Evolutionary conservation across 1,284 basidiomycete genomes (phyloP), one percentile per base, ranked within the genome.

Genomic region (Ceratobasidium papillatum): DNA sequence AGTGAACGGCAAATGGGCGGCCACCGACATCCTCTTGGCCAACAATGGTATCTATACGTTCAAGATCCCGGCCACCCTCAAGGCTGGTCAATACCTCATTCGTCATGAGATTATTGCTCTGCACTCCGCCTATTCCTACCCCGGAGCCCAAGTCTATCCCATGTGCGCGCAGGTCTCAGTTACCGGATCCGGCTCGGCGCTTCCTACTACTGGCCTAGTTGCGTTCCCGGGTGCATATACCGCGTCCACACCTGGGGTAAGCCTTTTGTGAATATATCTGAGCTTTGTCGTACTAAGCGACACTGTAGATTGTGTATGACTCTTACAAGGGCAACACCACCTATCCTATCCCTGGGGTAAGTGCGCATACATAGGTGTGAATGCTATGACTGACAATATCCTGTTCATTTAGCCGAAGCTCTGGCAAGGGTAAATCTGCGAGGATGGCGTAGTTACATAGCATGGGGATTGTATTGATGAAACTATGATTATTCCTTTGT

Each of bases 191-290:
- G 87, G 86, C 19, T 85, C 81, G 7, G 83, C 84, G 2, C 78
- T 85, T 17, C 87, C 86, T 36, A 49, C 47, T 3, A 54, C 52
- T 14, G 84, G 61, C 0, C 83, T 88, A 38, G 87, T 88, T 9
- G 83, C 86, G 3, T 87, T 88, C 83, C 87, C 87, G 22, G 82
- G 82, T 34, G 86, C 87, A 2, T 88, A 88, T 78, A 86, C 84
- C 8, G 77, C 82, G 0, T 80, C 74, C 22, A 87, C 85, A 17
- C 86, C 84, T 43, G 87, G 84, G 76, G 80, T 82, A 45, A 43
- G 59, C 22, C 9, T 3, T 8, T 22, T n/a, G 3, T 14, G 2
- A 5, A 5, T 34, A 11, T 3, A 2, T 36, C 27, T 14, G 3
- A 36, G 43, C 5, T 19, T 59, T 41, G 19, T 22, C 22, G 7